Percentiles rank a stretch among this genome's conserved stretches.
These are phyloP conservation scores for Paradendryphiella salina DNA, from an alignment of 2,329 filamentous ascomycete species.

Conservation along the genomic window DNA sequence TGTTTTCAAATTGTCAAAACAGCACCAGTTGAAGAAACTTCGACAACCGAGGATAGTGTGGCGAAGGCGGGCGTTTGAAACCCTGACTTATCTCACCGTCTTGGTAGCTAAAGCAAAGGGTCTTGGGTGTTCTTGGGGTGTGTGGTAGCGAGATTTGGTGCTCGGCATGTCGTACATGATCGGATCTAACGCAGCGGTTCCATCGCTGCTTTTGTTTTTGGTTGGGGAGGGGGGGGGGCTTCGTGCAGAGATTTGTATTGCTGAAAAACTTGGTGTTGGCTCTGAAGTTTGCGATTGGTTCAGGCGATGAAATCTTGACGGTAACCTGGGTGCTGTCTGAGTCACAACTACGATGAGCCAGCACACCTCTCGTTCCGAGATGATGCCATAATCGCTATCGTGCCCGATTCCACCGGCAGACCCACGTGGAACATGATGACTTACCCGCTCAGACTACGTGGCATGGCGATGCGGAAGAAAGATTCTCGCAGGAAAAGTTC, in stretches of 20 bases:
- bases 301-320: neutral
- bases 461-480: neutral
- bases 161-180: neutral
- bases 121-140: neutral
- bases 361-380: neutral
- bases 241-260: neutral
- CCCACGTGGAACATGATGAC: neutral
- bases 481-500: neutral
- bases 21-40: no score
- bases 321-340: neutral
- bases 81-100: neutral
- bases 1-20: neutral
- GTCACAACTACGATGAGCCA: neutral
- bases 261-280: no score
- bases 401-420: conserved; percentile 5
- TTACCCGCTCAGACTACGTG: neutral
- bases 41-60: neutral
- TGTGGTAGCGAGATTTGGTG: conserved; percentile 1
- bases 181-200: neutral
- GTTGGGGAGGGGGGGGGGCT: no score
- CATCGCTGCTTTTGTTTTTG: neutral
- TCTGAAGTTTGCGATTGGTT: neutral
- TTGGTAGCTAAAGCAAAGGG: neutral
- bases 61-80: neutral
- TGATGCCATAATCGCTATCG: neutral